Evolutionary conservation across 1,284 basidiomycete species (phyloP).

Genomic region (Bjerkandera adusta): DNA sequence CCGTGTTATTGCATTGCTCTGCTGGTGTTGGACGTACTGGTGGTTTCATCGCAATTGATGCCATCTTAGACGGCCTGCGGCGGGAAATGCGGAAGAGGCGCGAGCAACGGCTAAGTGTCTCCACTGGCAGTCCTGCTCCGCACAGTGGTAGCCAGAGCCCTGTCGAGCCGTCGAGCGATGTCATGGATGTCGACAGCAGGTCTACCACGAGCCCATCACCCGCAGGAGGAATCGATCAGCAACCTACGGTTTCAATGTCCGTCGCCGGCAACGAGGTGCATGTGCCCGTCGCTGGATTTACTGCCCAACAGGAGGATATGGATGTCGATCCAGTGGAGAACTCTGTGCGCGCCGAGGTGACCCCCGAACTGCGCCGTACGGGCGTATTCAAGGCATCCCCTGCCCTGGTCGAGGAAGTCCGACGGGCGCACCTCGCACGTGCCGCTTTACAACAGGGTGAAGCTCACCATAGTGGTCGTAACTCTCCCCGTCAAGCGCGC

Average conservation of each 20-base stretch:
- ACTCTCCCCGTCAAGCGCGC: too few relatives aligned
- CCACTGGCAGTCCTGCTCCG: constrained; percentile 16
- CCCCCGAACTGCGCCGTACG: neutral
- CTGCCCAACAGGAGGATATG: constrained; percentile 20
- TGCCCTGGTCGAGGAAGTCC: neutral
- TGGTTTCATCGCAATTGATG: constrained; percentile 87
- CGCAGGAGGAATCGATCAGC: constrained; percentile 21
- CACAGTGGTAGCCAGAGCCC: constrained; percentile 8
- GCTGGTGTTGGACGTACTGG: constrained; percentile 93
- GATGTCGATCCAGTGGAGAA: constrained; percentile 26
- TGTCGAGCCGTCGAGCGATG: constrained; percentile 14
- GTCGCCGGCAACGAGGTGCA: constrained; percentile 38
- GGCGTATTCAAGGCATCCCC: constrained; percentile 1
- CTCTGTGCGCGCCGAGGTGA: constrained; percentile 1
- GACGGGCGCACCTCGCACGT: neutral
- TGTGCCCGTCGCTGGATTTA: constrained; percentile 27
- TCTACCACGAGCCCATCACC: neutral
- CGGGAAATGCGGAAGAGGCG: constrained; percentile 50
- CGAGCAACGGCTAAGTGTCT: constrained; percentile 19
- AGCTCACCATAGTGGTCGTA: too few relatives aligned
- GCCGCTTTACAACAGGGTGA: too few relatives aligned
- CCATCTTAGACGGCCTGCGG: constrained; percentile 76
- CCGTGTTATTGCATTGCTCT: constrained; percentile 78
- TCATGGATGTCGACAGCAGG: constrained; percentile 18
- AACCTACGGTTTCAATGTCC: constrained; percentile 22